Evolutionary conservation across 306 rosid genomes (phyloP), one percentile per base, ranked within the genome.

Genomic region (Heteromeles arbutifolia): DNA sequence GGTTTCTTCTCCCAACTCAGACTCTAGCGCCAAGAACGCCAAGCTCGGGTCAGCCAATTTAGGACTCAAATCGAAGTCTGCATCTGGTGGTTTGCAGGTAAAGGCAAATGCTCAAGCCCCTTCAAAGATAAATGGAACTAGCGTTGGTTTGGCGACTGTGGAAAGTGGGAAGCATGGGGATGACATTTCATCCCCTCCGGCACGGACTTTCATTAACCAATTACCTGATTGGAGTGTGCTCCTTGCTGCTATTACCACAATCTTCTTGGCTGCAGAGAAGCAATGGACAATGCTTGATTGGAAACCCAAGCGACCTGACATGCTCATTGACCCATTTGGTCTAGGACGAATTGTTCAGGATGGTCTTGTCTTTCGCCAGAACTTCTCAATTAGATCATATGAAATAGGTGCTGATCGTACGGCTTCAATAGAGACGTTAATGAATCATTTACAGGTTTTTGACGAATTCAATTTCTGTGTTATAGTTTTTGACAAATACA

Each of bases 241-340:
- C 70, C 98, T 96, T 82, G 99, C 99, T 76, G 99, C 99, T 64
- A 92, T 96, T 65, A 96, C 99, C 12, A 96, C 98, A n/a, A 85
- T 92, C 78, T 96, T 96, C 88, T 83, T 96, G 88, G 99, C 99
- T 1, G 98, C 99, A 0, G 99, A 96, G 88, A 96, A 96, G 84
- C 98, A 96, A 86, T 96, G 98, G 99, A 96, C 91, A 92, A 96
- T 92, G 97, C 97, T 96, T 75, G 99, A 96, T 78, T 96, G 99
- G 99, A 96, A 96, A 83, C 99, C 99, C 56, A 90, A 91, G 84
- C 89, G 98, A 48, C 67, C 96, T 45, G 99, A 92, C 83, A 83
- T 96, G 97, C 96, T 92, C 64, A 78, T 92, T 22, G 99, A 96
- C 73, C 90, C 98, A 2, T 96, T 96, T 88, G 97, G 94, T 45